Evolutionary conservation across 495 filamentous ascomycete genomes (phyloP).

Genomic region (Eremomyces bilateralis): DNA sequence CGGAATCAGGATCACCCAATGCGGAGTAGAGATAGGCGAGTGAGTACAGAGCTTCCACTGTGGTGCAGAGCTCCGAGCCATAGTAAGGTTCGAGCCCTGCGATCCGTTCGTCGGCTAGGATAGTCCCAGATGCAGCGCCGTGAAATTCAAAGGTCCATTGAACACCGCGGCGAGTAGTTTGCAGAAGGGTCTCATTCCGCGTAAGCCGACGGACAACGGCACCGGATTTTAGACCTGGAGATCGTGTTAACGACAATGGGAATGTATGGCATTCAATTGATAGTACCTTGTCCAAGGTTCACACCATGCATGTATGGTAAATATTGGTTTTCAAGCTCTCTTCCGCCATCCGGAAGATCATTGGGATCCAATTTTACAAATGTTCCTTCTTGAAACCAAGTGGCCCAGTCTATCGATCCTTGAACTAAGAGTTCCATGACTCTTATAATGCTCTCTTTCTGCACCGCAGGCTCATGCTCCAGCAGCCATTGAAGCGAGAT

Average conservation of each 20-base stretch:
- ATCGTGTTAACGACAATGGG: too few species aligned
- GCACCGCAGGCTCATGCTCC: slow-evolving; percentile 22
- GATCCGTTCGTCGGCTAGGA: slow-evolving; percentile 16
- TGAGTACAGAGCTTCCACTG: slow-evolving; percentile 16
- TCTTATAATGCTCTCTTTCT: slow-evolving; percentile 19
- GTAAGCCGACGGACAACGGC: slow-evolving; percentile 23
- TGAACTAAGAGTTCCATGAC: slow-evolving; percentile 25
- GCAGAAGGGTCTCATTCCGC: slow-evolving; percentile 20
- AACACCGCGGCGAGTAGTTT: slow-evolving; percentile 22
- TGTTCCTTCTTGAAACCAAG: slow-evolving; percentile 20
- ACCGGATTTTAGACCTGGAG: slow-evolving; percentile 21
- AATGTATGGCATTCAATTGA: too few species aligned
- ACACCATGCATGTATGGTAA: slow-evolving; percentile 27
- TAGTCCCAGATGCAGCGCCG: slow-evolving; percentile 11
- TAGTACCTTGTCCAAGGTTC: slow-evolving; percentile 25
- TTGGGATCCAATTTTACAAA: slow-evolving; percentile 24
- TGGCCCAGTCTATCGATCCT: slow-evolving; percentile 22
- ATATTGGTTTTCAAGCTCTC: slow-evolving; percentile 4
- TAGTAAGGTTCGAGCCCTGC: slow-evolving; percentile 11
- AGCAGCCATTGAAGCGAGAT: slow-evolving; percentile 32
- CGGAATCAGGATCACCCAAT: slow-evolving; percentile 28
- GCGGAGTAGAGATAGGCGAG: slow-evolving; percentile 16
- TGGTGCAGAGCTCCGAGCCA: slow-evolving; percentile 12
- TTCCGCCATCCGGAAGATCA: slow-evolving; percentile 12
- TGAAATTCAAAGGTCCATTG: slow-evolving; percentile 29